Conservation (phyloP, 192 early-diverging fungal species). For the Backusella mclennaniae region DNA sequence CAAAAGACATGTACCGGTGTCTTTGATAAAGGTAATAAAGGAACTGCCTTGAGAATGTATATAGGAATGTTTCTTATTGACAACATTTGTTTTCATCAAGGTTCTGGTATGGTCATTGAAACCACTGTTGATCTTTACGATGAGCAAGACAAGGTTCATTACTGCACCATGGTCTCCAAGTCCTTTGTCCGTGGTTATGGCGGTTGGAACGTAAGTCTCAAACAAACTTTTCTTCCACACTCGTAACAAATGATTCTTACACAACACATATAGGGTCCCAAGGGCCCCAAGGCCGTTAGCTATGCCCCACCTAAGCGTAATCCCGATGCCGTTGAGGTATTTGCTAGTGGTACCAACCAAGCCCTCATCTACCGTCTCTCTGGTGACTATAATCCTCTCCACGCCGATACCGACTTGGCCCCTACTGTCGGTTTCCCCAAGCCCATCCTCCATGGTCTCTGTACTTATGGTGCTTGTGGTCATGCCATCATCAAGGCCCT, state of each 20-base stretch:
- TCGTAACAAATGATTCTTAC: too few species aligned
- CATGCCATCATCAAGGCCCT: slow-evolving; percentile 56
- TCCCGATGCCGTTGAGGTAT: slow-evolving; percentile 55
- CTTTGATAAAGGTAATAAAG: slow-evolving; percentile 58
- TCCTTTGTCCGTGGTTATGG: slow-evolving; percentile 72
- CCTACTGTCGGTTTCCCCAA: slow-evolving; percentile 66
- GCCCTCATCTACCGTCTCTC: slow-evolving; percentile 74
- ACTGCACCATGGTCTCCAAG: slow-evolving; percentile 46
- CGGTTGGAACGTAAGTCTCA: slow-evolving; percentile 56
- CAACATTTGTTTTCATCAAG: background rate
- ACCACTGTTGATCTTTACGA: slow-evolving; percentile 48
- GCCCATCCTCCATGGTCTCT: slow-evolving; percentile 74
- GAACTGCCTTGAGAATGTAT: too few species aligned
- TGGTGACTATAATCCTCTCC: slow-evolving; percentile 76
- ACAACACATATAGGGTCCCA: slow-evolving; percentile 46
- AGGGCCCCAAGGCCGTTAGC: slow-evolving; percentile 55
- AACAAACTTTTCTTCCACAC: background rate
- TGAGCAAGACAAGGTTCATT: slow-evolving; percentile 35
- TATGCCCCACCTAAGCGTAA: slow-evolving; percentile 55
- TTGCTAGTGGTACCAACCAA: slow-evolving; percentile 49
- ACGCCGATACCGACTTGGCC: slow-evolving; percentile 66
- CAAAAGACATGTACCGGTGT: slow-evolving; percentile 63
- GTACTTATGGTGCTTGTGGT: slow-evolving; percentile 58
- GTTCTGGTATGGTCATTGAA: slow-evolving; percentile 66
- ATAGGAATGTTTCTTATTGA: background rate